Base-by-base conservation (phyloP, 2,329 filamentous ascomycete genomes). In the Cladobotryum mycophilum region DNA sequence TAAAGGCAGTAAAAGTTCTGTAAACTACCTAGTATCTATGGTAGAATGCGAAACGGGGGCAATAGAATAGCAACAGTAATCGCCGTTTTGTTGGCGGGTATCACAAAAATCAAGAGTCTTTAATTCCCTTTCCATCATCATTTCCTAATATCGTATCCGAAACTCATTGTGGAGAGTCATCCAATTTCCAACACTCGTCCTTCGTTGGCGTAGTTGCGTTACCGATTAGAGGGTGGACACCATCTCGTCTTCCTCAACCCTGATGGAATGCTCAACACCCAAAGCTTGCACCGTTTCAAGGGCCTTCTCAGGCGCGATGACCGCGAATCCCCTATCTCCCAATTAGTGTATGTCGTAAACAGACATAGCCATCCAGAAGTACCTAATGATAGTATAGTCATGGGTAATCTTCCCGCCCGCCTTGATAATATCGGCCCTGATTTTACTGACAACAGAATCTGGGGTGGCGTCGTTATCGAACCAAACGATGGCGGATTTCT, bases 341-440 rank as follows among this genome's bases (percentile, higher is more conserved):
- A 36, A 63, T 70, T 57, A 72, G 62, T 43, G 48, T 44, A 42
- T 34, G 6, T 3, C 15, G 5, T 6, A 25, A 13, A 38, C 14
- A 9, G 35, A 14, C 13, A 8, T 20, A 15, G n/a, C 14, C 33
- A 17, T 30, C 30, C 17, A 8, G 17, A 58, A 83, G 65, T 77
- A 89, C 85, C 82, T 80, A 67, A 85, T 80, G 52, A 84, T 64
- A 43, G 72, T 71, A 68, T 89, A 93, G 62, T 85, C 80, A 71
- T 95, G 89, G 18, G 86, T 93, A 60, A 96, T 89, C 45, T 80
- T 70, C 37, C 88, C 89, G 45, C 88, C 88, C 37, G 83, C 84
- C 42, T 83, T 74, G 47, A 75, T 69, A 60, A 96, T 84, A 2
- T 81, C 79, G 40, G 85, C 70, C 74, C 86, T 93, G 41, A 88